These are phyloP conservation scores for Xylaria cubensis DNA, from an alignment of 495 filamentous ascomycete genomes.

Conservation along the genomic window DNA sequence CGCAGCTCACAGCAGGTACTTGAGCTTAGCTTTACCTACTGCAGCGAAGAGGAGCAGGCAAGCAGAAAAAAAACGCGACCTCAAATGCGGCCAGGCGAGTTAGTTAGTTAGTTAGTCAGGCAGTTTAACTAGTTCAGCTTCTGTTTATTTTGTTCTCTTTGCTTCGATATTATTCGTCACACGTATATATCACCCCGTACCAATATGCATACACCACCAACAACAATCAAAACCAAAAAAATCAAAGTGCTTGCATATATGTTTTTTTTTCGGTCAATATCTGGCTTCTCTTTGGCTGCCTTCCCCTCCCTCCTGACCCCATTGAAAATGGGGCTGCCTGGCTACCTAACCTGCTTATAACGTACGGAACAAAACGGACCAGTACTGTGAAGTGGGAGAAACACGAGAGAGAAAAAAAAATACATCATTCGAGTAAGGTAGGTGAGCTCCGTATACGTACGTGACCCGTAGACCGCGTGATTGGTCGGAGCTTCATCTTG, in stretches of 20 bases:
- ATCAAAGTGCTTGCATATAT: not conserved
- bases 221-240: not conserved
- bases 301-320: not conserved
- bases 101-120: not conserved
- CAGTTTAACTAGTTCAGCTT: not conserved
- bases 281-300: slow-evolving; percentile 19
- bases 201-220: slow-evolving; percentile 5
- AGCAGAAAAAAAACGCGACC: slow-evolving; percentile 22
- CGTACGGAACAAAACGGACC: slow-evolving; percentile 5
- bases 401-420: not conserved
- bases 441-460: not conserved
- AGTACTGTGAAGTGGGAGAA: not conserved
- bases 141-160: slow-evolving; percentile 8
- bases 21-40: not conserved
- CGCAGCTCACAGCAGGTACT: not conserved
- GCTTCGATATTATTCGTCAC: slow-evolving; percentile 10
- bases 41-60: slow-evolving; percentile 19
- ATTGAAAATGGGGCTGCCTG: slow-evolving; percentile 7
- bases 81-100: slow-evolving; percentile 23
- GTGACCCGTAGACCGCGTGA: not conserved
- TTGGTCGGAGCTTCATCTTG: slow-evolving; percentile 6
- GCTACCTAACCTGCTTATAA: not conserved
- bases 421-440: not conserved
- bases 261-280: slow-evolving; percentile 26
- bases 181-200: not conserved